Base-by-base conservation (phyloP, 208 protist genomes). In the Angomonas deanei region DNA sequence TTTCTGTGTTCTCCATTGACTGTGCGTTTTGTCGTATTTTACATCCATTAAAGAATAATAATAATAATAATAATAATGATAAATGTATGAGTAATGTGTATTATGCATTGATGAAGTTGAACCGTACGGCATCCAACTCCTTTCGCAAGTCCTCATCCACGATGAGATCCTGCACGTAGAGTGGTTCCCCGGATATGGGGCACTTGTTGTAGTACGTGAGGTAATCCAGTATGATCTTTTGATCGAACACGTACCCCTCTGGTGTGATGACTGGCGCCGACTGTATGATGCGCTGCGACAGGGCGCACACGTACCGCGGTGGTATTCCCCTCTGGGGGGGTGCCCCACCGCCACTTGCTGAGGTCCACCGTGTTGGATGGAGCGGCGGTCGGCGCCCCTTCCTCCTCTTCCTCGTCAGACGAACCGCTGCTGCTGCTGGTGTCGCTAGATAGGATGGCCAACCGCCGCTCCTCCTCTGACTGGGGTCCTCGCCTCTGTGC, bases 221-320 rank as follows among this genome's bases (percentile, higher is more conserved):
- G 42, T 78, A 86, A 47, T 78, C 72, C 1, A 70, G 27, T 8
- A 86, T 82, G 36, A 56, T 52, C 24, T 71, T 59, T 28, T 68
- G 49, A 50, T 86, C 80, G 34, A 86, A 86, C 23, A 76, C 15
- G 63, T 76, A 72, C 10, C 80, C 80, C 13, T 77, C 67, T n/a
- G 80, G 64, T 0, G 80, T 74, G 26, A 86, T 11, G 21, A 79
- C 69, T 4, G 80, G 80, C 13, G 36, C 26, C 1, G 63, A 70
- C 2, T 48, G 61, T 31, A 86, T 82, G 19, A 86, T 26, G 1
- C 70, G 47, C 13, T 71, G 60, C 13, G 76, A 80, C 19, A 86
- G 72, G 3, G 66, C 64, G 38, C 80, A 86, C 28, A 79, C 46
- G 55, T 86, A 86, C 13, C 68, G 74, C 23, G 21, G n/a, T 10